phyloP scores from a whole-genome alignment of 495 filamentous ascomycete species.

The Talaromyces borbonicus region DNA sequence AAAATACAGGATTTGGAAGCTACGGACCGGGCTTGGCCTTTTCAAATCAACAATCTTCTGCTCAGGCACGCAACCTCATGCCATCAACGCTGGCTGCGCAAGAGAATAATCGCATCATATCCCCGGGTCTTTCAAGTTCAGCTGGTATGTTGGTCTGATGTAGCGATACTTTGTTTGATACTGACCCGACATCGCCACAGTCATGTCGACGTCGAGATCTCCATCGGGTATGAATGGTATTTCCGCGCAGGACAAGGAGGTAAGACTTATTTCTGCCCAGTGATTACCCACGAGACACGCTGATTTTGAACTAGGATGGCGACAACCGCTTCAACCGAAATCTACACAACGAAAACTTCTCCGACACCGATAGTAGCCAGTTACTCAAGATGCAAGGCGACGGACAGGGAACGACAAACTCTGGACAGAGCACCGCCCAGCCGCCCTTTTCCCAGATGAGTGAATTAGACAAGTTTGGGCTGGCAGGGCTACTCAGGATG shows the following conservation, averaged over 20 bases:
- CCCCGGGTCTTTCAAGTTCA: slow-evolving; percentile 15
- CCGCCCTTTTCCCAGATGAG: slow-evolving; percentile 66
- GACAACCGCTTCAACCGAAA: slow-evolving; percentile 22
- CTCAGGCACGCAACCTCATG: slow-evolving; percentile 20
- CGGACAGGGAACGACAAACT: slow-evolving; percentile 25
- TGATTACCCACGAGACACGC: slow-evolving; percentile 10
- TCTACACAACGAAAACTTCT: slow-evolving; percentile 15
- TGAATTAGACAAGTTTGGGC: slow-evolving; percentile 68
- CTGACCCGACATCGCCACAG: slow-evolving; percentile 12
- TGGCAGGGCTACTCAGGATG: slow-evolving; percentile 68
- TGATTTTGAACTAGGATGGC: slow-evolving; percentile 25
- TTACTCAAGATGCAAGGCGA: slow-evolving; percentile 31
- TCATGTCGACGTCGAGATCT: slow-evolving; percentile 32
- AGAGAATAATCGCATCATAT: slow-evolving; percentile 22
- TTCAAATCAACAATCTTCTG: slow-evolving; percentile 19
- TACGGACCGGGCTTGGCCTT: slow-evolving; percentile 41
- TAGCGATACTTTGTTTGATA: neutral
- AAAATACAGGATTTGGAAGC: slow-evolving; percentile 53
- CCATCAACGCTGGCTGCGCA: slow-evolving; percentile 22
- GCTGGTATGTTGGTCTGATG: slow-evolving; percentile 10
- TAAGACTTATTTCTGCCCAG: slow-evolving; percentile 15
- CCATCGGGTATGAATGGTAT: slow-evolving; percentile 33
- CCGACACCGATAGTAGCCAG: slow-evolving; percentile 20
- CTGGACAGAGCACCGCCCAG: slow-evolving; percentile 35
- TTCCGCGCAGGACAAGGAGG: slow-evolving; percentile 35